These are phyloP conservation scores for Paradendryphiella salina DNA, from an alignment of 2,329 filamentous ascomycete species.

Conservation along the genomic window DNA sequence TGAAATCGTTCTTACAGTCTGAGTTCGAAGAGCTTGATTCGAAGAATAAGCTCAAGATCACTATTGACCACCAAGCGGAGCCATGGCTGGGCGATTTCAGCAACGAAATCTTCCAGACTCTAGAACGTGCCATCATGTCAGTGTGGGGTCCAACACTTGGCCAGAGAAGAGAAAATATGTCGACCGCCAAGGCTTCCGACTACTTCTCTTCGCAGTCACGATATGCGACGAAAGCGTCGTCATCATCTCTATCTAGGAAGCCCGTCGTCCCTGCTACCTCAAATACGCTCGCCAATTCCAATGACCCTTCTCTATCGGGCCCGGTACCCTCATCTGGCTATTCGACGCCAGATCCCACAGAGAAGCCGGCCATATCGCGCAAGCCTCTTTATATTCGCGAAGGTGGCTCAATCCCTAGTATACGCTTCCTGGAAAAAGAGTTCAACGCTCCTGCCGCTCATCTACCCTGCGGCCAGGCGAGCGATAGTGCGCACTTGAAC, in stretches of 20 bases:
- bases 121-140: constrained; percentile 81
- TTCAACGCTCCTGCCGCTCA: constrained; percentile 90
- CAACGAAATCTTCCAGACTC: constrained; percentile 86
- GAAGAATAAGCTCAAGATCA: constrained; percentile 77
- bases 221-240: constrained; percentile 6
- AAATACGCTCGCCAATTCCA: constrained; percentile 54
- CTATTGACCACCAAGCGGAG: constrained; percentile 90
- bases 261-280: constrained; percentile 54
- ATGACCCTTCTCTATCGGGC: constrained; percentile 23
- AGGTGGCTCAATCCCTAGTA: constrained; percentile 91
- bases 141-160: constrained; percentile 70
- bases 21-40: constrained; percentile 77
- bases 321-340: constrained; percentile 1
- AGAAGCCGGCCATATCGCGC: constrained; percentile 15
- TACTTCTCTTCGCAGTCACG: constrained; percentile 17
- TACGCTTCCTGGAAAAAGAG: constrained; percentile 91
- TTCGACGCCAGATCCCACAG: background rate
- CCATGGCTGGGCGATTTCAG: constrained; percentile 93
- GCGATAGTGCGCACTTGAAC: constrained; percentile 89
- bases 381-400: constrained; percentile 92
- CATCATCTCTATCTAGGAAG: constrained; percentile 8
- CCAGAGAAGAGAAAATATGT: constrained; percentile 25
- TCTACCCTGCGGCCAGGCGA: constrained; percentile 91
- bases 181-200: constrained; percentile 20
- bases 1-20: constrained; percentile 68